Percentiles rank a stretch among this genome's conserved stretches.
These are phyloP conservation scores for Phalaenopsis aphrodite DNA, from an alignment of 106 monocot genomes.

Conservation along the genomic window DNA sequence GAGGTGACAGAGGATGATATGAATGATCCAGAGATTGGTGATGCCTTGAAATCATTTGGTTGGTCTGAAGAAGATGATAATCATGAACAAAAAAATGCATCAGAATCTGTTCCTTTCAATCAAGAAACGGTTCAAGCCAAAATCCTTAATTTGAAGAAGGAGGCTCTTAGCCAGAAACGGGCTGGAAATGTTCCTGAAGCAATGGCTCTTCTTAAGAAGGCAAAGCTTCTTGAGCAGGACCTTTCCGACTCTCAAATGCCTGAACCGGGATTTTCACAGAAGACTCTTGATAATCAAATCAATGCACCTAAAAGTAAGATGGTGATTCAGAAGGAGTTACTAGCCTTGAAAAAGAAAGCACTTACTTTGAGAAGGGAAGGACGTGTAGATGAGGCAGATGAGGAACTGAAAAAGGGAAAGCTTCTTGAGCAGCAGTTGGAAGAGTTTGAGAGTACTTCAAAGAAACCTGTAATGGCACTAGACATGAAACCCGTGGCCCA, in stretches of 20 bases:
- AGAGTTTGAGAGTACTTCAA: constrained; percentile 51
- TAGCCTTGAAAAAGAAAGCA: constrained; percentile 87
- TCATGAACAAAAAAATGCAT: constrained; percentile 1
- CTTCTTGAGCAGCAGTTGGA: constrained; percentile 75
- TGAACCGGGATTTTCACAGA: constrained; percentile 11
- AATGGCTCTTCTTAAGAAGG: constrained; percentile 70
- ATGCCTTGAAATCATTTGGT: constrained; percentile 85
- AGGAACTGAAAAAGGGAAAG: constrained; percentile 80
- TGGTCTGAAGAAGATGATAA: constrained; percentile 69
- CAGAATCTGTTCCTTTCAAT: constrained; percentile 13
- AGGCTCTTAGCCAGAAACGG: constrained; percentile 57
- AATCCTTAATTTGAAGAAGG: constrained; percentile 69
- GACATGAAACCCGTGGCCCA: constrained; percentile 16
- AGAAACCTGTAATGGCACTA: constrained; percentile 10
- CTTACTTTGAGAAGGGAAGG: constrained; percentile 91
- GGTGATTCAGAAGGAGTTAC: constrained; percentile 73
- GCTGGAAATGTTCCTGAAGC: constrained; percentile 72
- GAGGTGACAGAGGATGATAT: constrained; percentile 88
- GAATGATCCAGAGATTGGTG: constrained; percentile 80
- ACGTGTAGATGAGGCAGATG: constrained; percentile 68
- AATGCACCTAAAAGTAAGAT: constrained; percentile 56
- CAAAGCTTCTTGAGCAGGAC: constrained; percentile 76
- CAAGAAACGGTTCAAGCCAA: constrained; percentile 31
- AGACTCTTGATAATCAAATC: constrained; percentile 8
- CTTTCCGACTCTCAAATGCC: constrained; percentile 16